Conservation (phyloP, 441 rosid genomes). For the Breynia disticha region DNA sequence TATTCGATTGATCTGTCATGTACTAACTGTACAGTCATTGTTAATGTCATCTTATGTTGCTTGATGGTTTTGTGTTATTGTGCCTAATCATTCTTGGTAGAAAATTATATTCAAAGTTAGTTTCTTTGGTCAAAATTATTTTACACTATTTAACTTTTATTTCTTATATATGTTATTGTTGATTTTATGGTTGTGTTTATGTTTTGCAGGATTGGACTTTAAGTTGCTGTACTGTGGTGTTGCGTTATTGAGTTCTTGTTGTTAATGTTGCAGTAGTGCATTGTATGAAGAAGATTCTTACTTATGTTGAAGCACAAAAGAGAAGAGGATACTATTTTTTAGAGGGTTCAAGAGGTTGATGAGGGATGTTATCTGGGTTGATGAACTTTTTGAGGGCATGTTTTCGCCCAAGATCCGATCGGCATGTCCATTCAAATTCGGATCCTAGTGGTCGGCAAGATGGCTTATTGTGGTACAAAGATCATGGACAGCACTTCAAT, state of each 20-base stretch:
- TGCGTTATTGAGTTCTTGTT: conserved; percentile 5
- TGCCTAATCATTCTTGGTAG: no score
- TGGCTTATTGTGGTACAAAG: conserved; percentile 85
- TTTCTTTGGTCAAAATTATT: no score
- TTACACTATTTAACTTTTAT: no score
- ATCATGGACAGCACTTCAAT: conserved; percentile 62
- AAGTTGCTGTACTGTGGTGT: background rate
- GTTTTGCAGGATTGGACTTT: conserved; percentile 1
- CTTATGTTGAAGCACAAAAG: conserved; percentile 8
- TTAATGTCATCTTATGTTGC: no score
- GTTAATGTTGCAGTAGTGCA: conserved; percentile 9
- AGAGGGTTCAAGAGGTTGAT: conserved; percentile 50
- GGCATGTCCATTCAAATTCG: conserved; percentile 51
- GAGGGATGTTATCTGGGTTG: conserved; percentile 93
- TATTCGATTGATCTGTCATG: conserved; percentile 21
- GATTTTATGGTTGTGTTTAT: background rate
- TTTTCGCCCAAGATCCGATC: conserved; percentile 70
- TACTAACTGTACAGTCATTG: background rate
- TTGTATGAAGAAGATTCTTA: background rate
- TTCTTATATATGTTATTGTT: background rate
- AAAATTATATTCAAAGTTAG: no score
- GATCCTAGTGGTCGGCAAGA: conserved; percentile 74
- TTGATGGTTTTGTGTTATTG: no score
- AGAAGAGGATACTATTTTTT: conserved; percentile 15
- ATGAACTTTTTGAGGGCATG: conserved; percentile 88